phyloP scores from a whole-genome alignment of 75 land plant species.

The Cryptomeria japonica region DNA sequence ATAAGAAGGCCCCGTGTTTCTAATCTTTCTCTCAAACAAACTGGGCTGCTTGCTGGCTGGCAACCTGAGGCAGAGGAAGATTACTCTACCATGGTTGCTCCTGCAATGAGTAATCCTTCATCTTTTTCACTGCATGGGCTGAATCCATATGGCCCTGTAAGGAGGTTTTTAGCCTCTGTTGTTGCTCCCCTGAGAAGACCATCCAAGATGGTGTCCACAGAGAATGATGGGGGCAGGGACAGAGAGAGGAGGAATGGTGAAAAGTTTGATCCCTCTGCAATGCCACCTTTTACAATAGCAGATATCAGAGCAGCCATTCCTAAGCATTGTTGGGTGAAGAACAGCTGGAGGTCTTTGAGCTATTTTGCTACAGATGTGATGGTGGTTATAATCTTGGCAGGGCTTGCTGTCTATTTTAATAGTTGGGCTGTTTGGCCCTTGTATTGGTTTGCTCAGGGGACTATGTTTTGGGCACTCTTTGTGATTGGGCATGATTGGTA shows the following conservation, averaged over 20 bases:
- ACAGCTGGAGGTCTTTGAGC: constrained; percentile 79
- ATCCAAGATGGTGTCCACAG: not conserved
- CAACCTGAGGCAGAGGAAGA: not conserved
- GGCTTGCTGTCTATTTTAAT: constrained; percentile 58
- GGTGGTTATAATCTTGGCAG: constrained; percentile 64
- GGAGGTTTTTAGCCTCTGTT: not conserved
- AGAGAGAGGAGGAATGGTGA: constrained; percentile 1
- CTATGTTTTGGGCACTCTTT: constrained; percentile 98
- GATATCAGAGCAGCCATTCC: constrained; percentile 90
- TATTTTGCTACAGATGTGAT: constrained; percentile 83
- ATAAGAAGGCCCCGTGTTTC: not conserved
- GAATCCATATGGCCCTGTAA: not conserved
- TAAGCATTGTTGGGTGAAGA: constrained; percentile 93
- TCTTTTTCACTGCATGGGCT: not conserved
- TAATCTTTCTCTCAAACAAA: not conserved
- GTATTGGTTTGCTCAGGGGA: constrained; percentile 93
- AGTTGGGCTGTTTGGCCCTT: constrained; percentile 90
- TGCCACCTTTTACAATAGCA: constrained; percentile 76
- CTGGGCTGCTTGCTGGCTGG: not conserved
- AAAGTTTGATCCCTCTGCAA: constrained; percentile 59
- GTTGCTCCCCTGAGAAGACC: not conserved
- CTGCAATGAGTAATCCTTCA: not conserved
- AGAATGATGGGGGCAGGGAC: not conserved
- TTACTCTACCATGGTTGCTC: not conserved
- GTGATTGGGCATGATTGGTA: constrained; percentile 98